Base-by-base conservation (phyloP, 306 rosid genomes). In the Dicorynia guianensis region DNA sequence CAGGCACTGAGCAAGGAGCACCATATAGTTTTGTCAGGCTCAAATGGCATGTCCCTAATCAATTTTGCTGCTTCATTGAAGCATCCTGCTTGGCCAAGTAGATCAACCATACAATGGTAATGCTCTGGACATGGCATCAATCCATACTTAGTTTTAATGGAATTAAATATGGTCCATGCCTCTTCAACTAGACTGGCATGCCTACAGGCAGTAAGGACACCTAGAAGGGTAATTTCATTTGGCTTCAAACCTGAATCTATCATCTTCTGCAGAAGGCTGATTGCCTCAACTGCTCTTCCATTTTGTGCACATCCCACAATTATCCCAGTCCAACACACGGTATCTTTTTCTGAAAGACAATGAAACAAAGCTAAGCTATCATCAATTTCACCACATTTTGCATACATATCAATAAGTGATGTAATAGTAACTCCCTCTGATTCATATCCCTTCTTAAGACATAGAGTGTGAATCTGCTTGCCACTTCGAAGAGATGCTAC, bases 241-340 rank as follows among this genome's bases (percentile, higher is more conserved):
- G 97, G 97, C 79, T 81, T 82, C 58, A 85, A 34, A 63, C 87
- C 97, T 6, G 85, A 84, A 63, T 78, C 85, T 73, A 72, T 82
- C 98, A 93, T 93, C 88, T 80, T 75, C 59, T 74, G 76, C 67
- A 89, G 80, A 70, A 87, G 75, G 17, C 30, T 75, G 53, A 88
- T 82, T 62, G 96, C 98, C 76, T 87, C 89, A 4, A 61, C 72
- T 4, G 94, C 87, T 80, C 85, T 88, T 82, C 98, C 97, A 76
- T 93, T 93, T 81, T 91, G 91, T 59, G 91, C 98, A 71, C 97
- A 89, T 56, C 98, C 98, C 59, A 91, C 93, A 76, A 93, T 91
- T 69, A 91, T 88, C 80, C 94, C 94, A 0, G 97, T 93, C 97
- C 98, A 93, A 87, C 93, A 85, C 63, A 88, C 75, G 4, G 79